Evolutionary conservation across 2,329 filamentous ascomycete species (phyloP), one percentile per base, ranked within the genome.

Genomic region (Trichoderma sp.): DNA sequence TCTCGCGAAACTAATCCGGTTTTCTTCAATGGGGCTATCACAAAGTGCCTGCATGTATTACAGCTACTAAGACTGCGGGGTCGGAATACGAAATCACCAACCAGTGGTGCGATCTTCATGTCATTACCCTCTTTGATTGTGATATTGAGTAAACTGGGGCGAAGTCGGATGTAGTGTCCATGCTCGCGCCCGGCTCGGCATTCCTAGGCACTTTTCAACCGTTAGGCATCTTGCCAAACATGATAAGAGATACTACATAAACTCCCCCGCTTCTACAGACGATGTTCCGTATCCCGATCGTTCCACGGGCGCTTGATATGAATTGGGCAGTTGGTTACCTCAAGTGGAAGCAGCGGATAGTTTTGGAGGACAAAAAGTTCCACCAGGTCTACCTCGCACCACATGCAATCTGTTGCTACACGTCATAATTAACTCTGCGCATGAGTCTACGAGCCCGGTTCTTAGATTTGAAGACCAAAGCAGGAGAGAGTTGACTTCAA

Each of bases 291-390:
- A 41, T 50, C 35, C 63, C 63, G 50, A 74, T 29, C 62, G 24
- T 74, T 29, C 59, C 31, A 74, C 71, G 63, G 50, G 27, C 71
- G 50, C 71, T 74, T 73, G 45, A 65, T 45, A 73, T 73, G 71
- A 65, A 73, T 73, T 29, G 59, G 71, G 71, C 71, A 73, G 71
- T 56, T 73, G 29, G 11, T 21, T 65, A 73, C 59, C 41, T 9
- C 2, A 14, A 53, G 59, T 64, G 71, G 35, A 50, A 68, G 65
- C 53, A 41, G 12, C 53, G 71, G 71, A 60, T 41, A 33, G 63
- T 60, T 27, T 56, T 59, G 41, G 29, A 67, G 11, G 41, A 73
- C 60, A 56, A 73, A 18, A 53, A 73, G 67, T 24, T 73, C 71
- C 71, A 73, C 71, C 16, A 18, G 12, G 69, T 72, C 59, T 8